Conservation (phyloP, 768 basidiomycete genomes). For the Pseudohyphozyma bogoriensis region DNA sequence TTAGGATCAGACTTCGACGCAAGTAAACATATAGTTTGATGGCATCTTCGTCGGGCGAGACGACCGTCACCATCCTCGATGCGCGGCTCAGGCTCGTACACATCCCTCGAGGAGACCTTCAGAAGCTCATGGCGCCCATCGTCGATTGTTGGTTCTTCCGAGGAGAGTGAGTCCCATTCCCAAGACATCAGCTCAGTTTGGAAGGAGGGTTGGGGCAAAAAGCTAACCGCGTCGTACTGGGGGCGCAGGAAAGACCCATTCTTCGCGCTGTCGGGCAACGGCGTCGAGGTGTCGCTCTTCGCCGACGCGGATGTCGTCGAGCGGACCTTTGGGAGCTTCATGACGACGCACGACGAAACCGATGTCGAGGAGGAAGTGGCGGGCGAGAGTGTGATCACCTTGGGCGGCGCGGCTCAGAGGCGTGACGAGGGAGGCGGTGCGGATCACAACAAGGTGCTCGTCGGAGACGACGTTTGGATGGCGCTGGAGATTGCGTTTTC, state of each 20-base stretch:
- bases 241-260: conserved; percentile 21
- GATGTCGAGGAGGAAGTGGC: conserved; percentile 28
- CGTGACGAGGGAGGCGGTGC: not conserved
- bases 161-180: not conserved
- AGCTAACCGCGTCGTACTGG: not conserved
- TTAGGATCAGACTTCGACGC: too few relatives aligned
- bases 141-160: conserved; percentile 40
- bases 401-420: not conserved
- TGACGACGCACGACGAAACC: conserved; percentile 17
- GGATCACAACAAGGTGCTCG: not conserved
- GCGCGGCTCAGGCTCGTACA: conserved; percentile 62
- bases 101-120: conserved; percentile 59
- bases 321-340: conserved; percentile 58
- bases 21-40: too few relatives aligned
- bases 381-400: conserved; percentile 18
- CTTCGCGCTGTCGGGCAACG: conserved; percentile 43
- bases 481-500: conserved; percentile 75
- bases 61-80: conserved; percentile 61
- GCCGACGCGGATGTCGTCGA: conserved; percentile 21
- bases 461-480: conserved; percentile 61
- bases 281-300: conserved; percentile 53
- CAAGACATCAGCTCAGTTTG: too few relatives aligned
- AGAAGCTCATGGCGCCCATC: conserved; percentile 51
- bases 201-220: not conserved
- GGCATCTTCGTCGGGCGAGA: not conserved